Evolutionary conservation across 192 early-diverging fungal species (phyloP), one percentile per base, ranked within the genome.

Genomic region (Mortierella hygrophila): DNA sequence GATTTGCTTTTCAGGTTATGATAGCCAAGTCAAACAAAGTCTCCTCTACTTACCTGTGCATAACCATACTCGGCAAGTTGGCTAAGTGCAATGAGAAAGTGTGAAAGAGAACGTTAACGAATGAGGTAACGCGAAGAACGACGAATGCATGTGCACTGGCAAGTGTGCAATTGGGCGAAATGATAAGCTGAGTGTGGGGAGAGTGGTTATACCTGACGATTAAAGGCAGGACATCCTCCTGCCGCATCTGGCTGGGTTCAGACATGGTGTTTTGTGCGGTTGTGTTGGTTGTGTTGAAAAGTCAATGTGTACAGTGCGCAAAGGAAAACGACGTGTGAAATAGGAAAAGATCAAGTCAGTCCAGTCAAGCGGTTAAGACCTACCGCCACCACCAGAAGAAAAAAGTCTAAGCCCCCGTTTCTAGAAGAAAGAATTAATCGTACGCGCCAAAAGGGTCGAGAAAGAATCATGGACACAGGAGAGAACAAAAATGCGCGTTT

Each of bases 31-130:
- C 18, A 2, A 52, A 52, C 49, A 16, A 52, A 52, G n/a, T 29
- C 42, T 20, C 38, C 68, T 35, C 11, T 26, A 37, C 20, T 65
- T 75, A 83, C 82, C 82, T 87, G 82, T 18, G 82, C 78, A 76
- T 85, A 89, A 37, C 89, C 89, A 80, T 89, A 89, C 38, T 88
- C 82, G 72, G 85, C 82, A 21, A 89, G 77, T 81, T 89, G 89
- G 40, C 89, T 89, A 78, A 11, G 9, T 57, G 41, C 10, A 72
- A 38, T 21, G 65, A 60, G 21, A 41, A 26, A 23, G 49, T 29
- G n/a, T 32, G 42, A 11, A 69, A 49, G 42, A 63, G 20, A 65
- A 46, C 2, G 26, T 23, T 4, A 15, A 15, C 26, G 29, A 9
- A 65, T 32, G 29, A 65, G 60, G 9, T 11, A 32, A 65, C 60